These are phyloP conservation scores for Lachancea cidri DNA, from an alignment of 805 yeast genomes.

Conservation along the genomic window DNA sequence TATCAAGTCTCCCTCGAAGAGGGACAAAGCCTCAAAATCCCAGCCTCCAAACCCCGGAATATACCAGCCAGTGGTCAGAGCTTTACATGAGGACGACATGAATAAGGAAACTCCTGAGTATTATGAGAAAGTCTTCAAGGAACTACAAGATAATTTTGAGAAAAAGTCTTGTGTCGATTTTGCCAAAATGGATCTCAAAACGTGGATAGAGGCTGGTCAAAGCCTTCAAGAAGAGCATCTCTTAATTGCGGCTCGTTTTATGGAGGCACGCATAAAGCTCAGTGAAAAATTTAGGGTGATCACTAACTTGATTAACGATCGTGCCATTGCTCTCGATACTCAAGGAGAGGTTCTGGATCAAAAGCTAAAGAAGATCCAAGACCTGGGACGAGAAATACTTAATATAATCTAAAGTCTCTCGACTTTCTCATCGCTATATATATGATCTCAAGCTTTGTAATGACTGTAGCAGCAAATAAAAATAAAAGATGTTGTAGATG, in stretches of 20 bases:
- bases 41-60: constrained; percentile 6
- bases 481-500: constrained; percentile 1
- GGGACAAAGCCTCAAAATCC: too few species aligned
- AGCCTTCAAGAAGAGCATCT: constrained; percentile 32
- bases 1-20: too few species aligned
- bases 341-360: constrained; percentile 32
- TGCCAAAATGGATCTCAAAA: constrained; percentile 22
- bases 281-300: constrained; percentile 37
- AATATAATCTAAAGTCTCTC: constrained; percentile 24
- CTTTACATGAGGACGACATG: constrained; percentile 4
- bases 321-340: constrained; percentile 31
- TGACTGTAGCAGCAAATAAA: not conserved
- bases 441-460: constrained; percentile 1
- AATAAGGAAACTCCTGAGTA: constrained; percentile 5
- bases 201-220: too few species aligned
- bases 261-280: constrained; percentile 37
- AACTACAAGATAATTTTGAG: constrained; percentile 17
- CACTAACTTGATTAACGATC: constrained; percentile 35
- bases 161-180: constrained; percentile 24
- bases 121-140: constrained; percentile 16
- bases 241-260: constrained; percentile 31
- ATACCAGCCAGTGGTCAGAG: constrained; percentile 2
- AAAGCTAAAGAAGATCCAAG: constrained; percentile 35
- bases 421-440: not conserved
- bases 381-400: constrained; percentile 39